phyloP scores from a whole-genome alignment of 2,329 filamentous ascomycete species.

The Diaporthe sp. region DNA sequence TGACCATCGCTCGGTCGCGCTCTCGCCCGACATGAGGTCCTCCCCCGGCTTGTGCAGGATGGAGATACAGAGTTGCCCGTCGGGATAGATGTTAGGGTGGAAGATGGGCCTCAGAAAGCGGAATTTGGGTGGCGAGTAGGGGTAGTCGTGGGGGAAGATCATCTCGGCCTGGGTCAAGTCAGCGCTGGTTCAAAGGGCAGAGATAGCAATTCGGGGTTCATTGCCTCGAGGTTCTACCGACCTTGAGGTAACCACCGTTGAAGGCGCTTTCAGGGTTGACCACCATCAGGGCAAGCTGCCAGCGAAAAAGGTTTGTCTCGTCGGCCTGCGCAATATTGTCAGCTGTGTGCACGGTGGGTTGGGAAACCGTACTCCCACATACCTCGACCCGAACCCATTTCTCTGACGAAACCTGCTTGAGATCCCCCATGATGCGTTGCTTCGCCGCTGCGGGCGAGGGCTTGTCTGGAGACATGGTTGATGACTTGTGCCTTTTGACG shows the following conservation, averaged over 20 bases:
- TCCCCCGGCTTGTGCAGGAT: constrained; percentile 94
- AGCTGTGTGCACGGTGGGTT: constrained; percentile 21
- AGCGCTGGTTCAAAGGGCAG: background rate
- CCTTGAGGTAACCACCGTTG: constrained; percentile 91
- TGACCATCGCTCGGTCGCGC: constrained; percentile 92
- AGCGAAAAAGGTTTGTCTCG: constrained; percentile 85
- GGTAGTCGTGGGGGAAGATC: constrained; percentile 89
- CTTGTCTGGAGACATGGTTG: constrained; percentile 50
- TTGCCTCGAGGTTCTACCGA: constrained; percentile 42
- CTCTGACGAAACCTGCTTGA: constrained; percentile 84
- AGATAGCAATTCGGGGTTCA: background rate
- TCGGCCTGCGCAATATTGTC: constrained; percentile 65
- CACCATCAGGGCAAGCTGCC: constrained; percentile 90
- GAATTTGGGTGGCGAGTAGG: constrained; percentile 89
- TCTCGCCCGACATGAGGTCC: constrained; percentile 90
- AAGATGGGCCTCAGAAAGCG: constrained; percentile 82
- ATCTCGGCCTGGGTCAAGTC: constrained; percentile 73
- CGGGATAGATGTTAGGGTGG: constrained; percentile 93
- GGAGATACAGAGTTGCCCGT: constrained; percentile 94
- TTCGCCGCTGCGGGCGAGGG: constrained; percentile 58
- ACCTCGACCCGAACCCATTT: constrained; percentile 95
- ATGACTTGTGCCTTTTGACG: background rate
- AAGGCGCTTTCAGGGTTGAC: constrained; percentile 93
- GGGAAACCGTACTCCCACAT: constrained; percentile 41
- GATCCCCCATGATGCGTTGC: constrained; percentile 89